Percentiles rank a stretch among this genome's conserved stretches.
These are phyloP conservation scores for Aureoboletus auriporus DNA, from an alignment of 768 basidiomycete species.

Conservation along the genomic window DNA sequence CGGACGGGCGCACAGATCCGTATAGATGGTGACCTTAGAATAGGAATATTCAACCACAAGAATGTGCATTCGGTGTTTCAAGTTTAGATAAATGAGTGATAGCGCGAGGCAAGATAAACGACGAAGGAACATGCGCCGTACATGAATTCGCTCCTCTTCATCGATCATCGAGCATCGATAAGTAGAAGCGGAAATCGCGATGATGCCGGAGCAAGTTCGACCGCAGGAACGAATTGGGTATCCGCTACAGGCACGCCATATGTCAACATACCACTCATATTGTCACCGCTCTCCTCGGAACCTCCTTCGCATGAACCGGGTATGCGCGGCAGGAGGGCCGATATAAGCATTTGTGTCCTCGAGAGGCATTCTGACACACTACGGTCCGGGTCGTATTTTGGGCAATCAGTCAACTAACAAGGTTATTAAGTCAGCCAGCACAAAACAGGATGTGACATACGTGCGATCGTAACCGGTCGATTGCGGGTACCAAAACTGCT, in stretches of 20 bases:
- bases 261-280: slow-evolving; percentile 42
- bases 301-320: slow-evolving; percentile 15
- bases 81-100: slow-evolving; percentile 30
- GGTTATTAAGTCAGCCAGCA: not conserved
- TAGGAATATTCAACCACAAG: slow-evolving; percentile 13
- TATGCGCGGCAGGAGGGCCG: slow-evolving; percentile 47
- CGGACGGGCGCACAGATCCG: slow-evolving; percentile 12
- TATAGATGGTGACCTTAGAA: slow-evolving; percentile 12
- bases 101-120: slow-evolving; percentile 16
- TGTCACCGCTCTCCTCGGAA: slow-evolving; percentile 31
- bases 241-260: slow-evolving; percentile 52
- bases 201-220: slow-evolving; percentile 67
- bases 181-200: slow-evolving; percentile 74
- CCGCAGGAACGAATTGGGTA: slow-evolving; percentile 51
- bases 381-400: slow-evolving; percentile 22
- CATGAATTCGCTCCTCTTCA: slow-evolving; percentile 12
- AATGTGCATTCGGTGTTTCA: slow-evolving; percentile 17
- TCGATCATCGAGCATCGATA: slow-evolving; percentile 38
- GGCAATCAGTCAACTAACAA: slow-evolving; percentile 15
- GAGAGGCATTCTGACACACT: slow-evolving; percentile 42
- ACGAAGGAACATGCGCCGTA: slow-evolving; percentile 13
- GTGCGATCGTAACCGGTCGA: slow-evolving; percentile 20
- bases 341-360: slow-evolving; percentile 60
- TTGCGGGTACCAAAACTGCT: slow-evolving; percentile 25
- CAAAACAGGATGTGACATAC: slow-evolving; percentile 20